These are phyloP conservation scores for Lachnum nothofagi DNA, from an alignment of 2,329 filamentous ascomycete genomes.

Conservation along the genomic window DNA sequence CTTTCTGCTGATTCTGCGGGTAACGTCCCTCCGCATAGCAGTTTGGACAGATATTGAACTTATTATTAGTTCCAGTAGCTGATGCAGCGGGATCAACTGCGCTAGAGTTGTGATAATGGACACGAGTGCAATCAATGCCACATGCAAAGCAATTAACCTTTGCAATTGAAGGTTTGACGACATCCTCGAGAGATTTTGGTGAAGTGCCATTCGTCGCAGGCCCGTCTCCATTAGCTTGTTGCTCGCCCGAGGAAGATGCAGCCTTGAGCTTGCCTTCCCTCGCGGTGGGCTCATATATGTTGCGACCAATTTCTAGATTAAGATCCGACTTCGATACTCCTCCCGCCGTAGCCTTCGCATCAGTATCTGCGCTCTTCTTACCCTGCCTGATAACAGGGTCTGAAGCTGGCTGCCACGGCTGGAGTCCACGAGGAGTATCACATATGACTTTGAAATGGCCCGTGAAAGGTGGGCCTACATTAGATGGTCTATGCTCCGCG, in stretches of 20 bases:
- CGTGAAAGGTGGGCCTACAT: slow-evolving; percentile 92
- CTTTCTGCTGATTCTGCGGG: slow-evolving; percentile 69
- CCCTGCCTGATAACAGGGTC: slow-evolving; percentile 63
- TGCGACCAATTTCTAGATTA: slow-evolving; percentile 88
- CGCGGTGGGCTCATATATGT: slow-evolving; percentile 91
- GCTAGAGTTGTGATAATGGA: slow-evolving; percentile 67
- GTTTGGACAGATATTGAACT: slow-evolving; percentile 84
- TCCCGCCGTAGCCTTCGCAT: slow-evolving; percentile 56
- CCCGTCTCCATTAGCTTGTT: slow-evolving; percentile 69
- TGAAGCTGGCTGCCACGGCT: slow-evolving; percentile 88
- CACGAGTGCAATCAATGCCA: slow-evolving; percentile 77
- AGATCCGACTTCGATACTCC: slow-evolving; percentile 69
- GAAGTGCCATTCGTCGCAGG: slow-evolving; percentile 60
- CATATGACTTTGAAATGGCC: slow-evolving; percentile 95
- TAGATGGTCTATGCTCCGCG: slow-evolving; percentile 88
- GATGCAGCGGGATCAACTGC: slow-evolving; percentile 32
- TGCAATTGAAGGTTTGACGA: slow-evolving; percentile 60
- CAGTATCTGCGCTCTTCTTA: slow-evolving; percentile 47
- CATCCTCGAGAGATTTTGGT: slow-evolving; percentile 46
- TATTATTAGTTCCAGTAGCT: slow-evolving; percentile 45
- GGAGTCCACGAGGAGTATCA: slow-evolving; percentile 89
- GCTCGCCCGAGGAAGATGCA: slow-evolving; percentile 62
- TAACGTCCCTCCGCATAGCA: slow-evolving; percentile 84
- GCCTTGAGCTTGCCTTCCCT: slow-evolving; percentile 59
- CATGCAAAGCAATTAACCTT: slow-evolving; percentile 84